Percentiles rank a stretch among this genome's conserved stretches.
Evolutionary conservation across 495 filamentous ascomycete genomes (phyloP).

Genomic region (Tuber borchii): DNA sequence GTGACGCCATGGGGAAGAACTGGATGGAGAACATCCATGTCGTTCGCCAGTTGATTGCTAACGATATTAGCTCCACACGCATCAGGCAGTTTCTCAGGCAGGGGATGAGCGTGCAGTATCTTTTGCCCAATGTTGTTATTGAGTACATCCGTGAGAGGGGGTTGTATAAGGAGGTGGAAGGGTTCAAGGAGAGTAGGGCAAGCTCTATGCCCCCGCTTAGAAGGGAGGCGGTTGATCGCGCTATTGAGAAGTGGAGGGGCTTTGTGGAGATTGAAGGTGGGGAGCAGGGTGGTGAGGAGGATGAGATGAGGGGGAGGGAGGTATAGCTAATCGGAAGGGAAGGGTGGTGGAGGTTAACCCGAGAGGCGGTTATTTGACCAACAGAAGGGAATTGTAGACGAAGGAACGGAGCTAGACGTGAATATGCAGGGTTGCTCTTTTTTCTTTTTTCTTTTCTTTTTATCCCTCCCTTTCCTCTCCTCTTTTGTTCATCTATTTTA

Average conservation of each 20-base stretch:
- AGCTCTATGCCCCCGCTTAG: slow-evolving; percentile 33
- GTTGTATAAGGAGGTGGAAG: slow-evolving; percentile 58
- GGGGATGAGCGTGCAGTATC: slow-evolving; percentile 64
- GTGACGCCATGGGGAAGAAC: slow-evolving; percentile 42
- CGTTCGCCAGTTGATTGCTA: slow-evolving; percentile 82
- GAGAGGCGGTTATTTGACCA: neutral
- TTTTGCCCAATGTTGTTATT: slow-evolving; percentile 50
- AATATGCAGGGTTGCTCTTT: neutral
- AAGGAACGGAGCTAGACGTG: neutral
- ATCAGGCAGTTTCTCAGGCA: slow-evolving; percentile 75
- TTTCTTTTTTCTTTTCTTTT: neutral
- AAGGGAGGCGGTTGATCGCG: neutral
- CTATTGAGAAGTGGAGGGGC: neutral
- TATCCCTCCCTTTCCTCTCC: neutral
- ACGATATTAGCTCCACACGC: slow-evolving; percentile 83
- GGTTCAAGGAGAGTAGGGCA: slow-evolving; percentile 30
- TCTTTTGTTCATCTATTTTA: neutral
- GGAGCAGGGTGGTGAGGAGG: neutral
- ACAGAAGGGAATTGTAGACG: neutral
- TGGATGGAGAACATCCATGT: slow-evolving; percentile 68
- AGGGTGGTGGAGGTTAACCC: neutral
- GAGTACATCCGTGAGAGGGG: slow-evolving; percentile 69
- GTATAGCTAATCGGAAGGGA: neutral
- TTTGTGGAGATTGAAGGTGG: neutral
- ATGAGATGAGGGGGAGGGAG: neutral